Evolutionary conservation across 495 filamentous ascomycete species (phyloP).

Genomic region (Aspergillus mulundensis): DNA sequence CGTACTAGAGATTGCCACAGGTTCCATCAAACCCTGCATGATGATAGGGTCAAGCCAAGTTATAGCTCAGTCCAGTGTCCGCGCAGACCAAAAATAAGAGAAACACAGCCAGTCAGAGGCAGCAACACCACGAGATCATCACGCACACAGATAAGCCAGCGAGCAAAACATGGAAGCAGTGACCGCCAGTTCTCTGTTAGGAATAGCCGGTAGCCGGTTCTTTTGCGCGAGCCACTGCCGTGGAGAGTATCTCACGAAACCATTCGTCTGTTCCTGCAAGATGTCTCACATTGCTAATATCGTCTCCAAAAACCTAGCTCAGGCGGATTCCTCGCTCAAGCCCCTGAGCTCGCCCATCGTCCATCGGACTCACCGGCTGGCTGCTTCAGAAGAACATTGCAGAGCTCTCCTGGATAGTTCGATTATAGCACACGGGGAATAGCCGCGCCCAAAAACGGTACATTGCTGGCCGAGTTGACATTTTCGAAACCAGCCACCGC

Average conservation of each 20-base stretch:
- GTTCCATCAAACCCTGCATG: neutral
- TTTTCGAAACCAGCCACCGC: constrained; percentile 29
- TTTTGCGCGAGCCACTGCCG: neutral
- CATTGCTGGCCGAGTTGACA: constrained; percentile 20
- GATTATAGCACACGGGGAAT: constrained; percentile 36
- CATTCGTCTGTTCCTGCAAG: constrained; percentile 5
- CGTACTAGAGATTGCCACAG: neutral
- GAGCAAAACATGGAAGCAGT: constrained; percentile 5
- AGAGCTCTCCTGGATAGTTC: constrained; percentile 30
- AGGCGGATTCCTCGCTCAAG: neutral
- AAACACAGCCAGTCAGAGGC: constrained; percentile 21
- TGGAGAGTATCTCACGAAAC: constrained; percentile 5
- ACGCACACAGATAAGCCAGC: constrained; percentile 7
- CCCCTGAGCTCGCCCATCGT: neutral
- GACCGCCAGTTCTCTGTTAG: constrained; percentile 5
- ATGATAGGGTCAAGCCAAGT: constrained; percentile 9
- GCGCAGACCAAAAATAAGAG: constrained; percentile 16
- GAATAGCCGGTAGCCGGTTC: constrained; percentile 2
- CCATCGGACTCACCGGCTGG: neutral
- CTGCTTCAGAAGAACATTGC: constrained; percentile 17
- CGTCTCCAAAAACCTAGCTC: constrained; percentile 5
- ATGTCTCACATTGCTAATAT: constrained; percentile 7
- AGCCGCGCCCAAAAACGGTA: constrained; percentile 35
- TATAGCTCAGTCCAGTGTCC: constrained; percentile 7
- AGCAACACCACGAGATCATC: constrained; percentile 9